Percentiles rank a stretch among this genome's conserved stretches.
These are phyloP conservation scores for Tardiomyces depauwii DNA, from an alignment of 1,139 yeast genomes.

Conservation along the genomic window DNA sequence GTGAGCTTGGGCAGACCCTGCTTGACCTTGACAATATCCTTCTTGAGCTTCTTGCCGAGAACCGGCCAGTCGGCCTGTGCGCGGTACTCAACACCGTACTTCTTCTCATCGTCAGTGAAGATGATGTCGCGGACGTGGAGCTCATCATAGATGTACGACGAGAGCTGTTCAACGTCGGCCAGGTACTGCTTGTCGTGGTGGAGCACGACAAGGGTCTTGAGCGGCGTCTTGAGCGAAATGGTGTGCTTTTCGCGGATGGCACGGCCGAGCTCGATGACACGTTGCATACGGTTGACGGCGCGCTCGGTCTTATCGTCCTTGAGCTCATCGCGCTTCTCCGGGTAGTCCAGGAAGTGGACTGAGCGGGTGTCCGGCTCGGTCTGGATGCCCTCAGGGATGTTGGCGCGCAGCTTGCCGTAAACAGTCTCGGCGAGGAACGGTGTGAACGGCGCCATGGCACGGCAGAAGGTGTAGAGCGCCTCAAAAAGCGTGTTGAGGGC, in stretches of 20 bases:
- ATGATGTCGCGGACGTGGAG: conserved; percentile 82
- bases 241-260: conserved; percentile 92
- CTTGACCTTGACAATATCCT: conserved; percentile 88
- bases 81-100: conserved; percentile 82
- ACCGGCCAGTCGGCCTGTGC: conserved; percentile 99
- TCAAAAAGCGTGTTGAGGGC: conserved; percentile 88
- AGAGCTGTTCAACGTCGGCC: conserved; percentile 65
- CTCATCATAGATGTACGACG: conserved; percentile 77
- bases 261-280: conserved; percentile 93
- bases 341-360: conserved; percentile 87
- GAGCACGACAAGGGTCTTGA: conserved; percentile 75
- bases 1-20: conserved; percentile 78
- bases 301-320: conserved; percentile 60
- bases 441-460: conserved; percentile 99
- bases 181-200: conserved; percentile 70
- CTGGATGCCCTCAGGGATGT: conserved; percentile 37
- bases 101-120: conserved; percentile 83
- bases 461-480: conserved; percentile 74
- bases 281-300: conserved; percentile 93
- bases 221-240: conserved; percentile 90
- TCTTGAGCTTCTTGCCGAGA: conserved; percentile 91
- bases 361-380: conserved; percentile 54
- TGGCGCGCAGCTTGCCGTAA: conserved; percentile 61
- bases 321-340: conserved; percentile 71
- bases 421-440: conserved; percentile 91